Conservation (phyloP, 495 filamentous ascomycete genomes). For the Wilcoxina mikolae region DNA sequence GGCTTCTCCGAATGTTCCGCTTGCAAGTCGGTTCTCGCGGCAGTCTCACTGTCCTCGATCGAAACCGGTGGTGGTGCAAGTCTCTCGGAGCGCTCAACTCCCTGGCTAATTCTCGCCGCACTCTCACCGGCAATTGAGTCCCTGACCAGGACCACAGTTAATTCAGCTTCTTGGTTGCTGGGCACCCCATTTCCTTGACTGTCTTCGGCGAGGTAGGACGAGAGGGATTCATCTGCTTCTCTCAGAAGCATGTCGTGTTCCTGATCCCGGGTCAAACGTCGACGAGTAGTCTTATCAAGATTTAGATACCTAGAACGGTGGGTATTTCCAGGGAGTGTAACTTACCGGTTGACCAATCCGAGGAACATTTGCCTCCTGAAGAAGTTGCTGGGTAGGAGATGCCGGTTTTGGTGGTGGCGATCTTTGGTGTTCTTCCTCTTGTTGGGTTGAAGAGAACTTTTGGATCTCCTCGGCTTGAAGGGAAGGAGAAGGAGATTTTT, state of each 20-base stretch:
- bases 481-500: no score
- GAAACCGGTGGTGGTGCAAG: no score
- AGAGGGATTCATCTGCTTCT: neutral
- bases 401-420: neutral
- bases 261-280: neutral
- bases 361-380: conserved; percentile 1
- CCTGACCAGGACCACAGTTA: no score
- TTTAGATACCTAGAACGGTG: neutral
- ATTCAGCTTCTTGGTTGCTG: neutral
- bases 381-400: neutral
- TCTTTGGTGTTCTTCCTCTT: neutral
- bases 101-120: no score
- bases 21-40: no score
- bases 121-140: no score
- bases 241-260: neutral
- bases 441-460: neutral
- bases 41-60: no score
- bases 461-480: neutral
- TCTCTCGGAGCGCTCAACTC: no score
- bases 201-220: neutral
- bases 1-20: no score
- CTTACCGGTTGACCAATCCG: neutral
- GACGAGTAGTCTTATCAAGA: neutral
- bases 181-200: neutral
- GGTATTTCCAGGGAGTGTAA: neutral